Base-by-base conservation (phyloP, 2,329 filamentous ascomycete species). In the Xylariaceae sp. region DNA sequence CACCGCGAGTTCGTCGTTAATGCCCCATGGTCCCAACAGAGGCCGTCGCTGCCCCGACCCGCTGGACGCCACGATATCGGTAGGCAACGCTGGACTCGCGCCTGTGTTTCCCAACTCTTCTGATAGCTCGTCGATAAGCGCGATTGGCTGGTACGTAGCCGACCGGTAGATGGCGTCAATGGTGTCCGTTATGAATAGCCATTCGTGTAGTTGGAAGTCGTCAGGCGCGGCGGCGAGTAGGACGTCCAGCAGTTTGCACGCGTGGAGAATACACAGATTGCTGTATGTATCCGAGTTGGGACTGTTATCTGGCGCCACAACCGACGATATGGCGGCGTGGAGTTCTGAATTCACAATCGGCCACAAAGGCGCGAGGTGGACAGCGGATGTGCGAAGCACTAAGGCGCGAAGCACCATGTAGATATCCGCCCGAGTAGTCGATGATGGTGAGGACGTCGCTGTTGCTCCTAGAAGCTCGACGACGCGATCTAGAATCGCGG, bases 161-260 rank as follows among this genome's bases (percentile, higher is more conserved):
- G 89, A 85, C 12, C 88, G 85, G 71, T 99, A 95, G 32, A 99
- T 88, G 1, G 94, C 92, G 65, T 99, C 94, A 60, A 96, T 92
- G 13, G 92, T 97, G 71, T 99, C 94, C 1, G 91, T 95, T 51
- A 99, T 86, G 70, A 96, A 99, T 3, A 97, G 82, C 94, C 94
- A 99, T 74, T 96, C 90, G 65, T 95, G 87, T n/a, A 97, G 81
- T 70, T 97, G 94, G 72, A 97, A 99, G 69, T 99, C 94, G 62
- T 99, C 94, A 0, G 92, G 92, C 4, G 88, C 87, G 7, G 92
- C 78, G 41, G 90, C 86, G 13, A 97, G 80, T n/a, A 99, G 77
- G 18, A 91, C 77, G 66, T 99, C 94, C 3, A 99, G 80, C 2
- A 99, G 79, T 68, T 97, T 99, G 73, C 92, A 96, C 0, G 91